Conservation (phyloP, 441 rosid genomes). For the Capsella rubella region DNA sequence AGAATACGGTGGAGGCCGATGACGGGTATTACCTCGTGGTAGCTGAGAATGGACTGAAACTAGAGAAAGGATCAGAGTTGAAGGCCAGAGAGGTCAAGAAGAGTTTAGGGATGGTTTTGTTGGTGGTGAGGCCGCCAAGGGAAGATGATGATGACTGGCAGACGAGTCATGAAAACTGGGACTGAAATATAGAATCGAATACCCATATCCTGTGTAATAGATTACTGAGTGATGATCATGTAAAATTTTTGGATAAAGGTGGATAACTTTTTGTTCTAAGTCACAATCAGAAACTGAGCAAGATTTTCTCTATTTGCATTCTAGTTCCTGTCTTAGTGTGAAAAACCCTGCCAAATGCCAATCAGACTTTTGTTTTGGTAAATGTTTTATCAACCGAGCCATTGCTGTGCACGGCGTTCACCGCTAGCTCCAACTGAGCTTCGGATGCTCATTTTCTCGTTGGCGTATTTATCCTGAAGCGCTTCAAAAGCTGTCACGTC, state of each 20-base stretch:
- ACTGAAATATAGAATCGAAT: slow-evolving; percentile 46
- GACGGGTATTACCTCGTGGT: slow-evolving; percentile 76
- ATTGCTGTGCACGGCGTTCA: slow-evolving; percentile 88
- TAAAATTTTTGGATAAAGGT: slow-evolving; percentile 41
- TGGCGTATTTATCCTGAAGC: slow-evolving; percentile 85
- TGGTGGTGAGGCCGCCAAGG: slow-evolving; percentile 83
- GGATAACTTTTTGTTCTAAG: slow-evolving; percentile 30
- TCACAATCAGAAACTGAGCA: slow-evolving; percentile 30
- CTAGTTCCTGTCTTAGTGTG: slow-evolving; percentile 12
- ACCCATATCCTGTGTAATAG: slow-evolving; percentile 22
- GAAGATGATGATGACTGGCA: slow-evolving; percentile 64
- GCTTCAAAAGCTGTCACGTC: slow-evolving; percentile 87
- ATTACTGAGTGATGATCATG: slow-evolving; percentile 30
- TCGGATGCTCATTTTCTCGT: slow-evolving; percentile 85
- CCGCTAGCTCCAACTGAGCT: slow-evolving; percentile 87
- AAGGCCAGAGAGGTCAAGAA: slow-evolving; percentile 56
- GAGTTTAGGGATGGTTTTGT: slow-evolving; percentile 67
- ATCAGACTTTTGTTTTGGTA: slow-evolving; percentile 12
- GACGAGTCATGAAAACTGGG: slow-evolving; percentile 76
- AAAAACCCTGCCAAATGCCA: slow-evolving; percentile 33
- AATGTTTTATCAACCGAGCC: slow-evolving; percentile 71
- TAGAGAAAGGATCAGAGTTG: slow-evolving; percentile 73
- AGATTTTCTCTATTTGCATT: slow-evolving; percentile 27
- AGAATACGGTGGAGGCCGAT: slow-evolving; percentile 58
- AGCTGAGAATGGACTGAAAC: slow-evolving; percentile 52